Evolutionary conservation across 2,329 filamentous ascomycete species (phyloP).

Genomic region (Aspergillus versicolor): DNA sequence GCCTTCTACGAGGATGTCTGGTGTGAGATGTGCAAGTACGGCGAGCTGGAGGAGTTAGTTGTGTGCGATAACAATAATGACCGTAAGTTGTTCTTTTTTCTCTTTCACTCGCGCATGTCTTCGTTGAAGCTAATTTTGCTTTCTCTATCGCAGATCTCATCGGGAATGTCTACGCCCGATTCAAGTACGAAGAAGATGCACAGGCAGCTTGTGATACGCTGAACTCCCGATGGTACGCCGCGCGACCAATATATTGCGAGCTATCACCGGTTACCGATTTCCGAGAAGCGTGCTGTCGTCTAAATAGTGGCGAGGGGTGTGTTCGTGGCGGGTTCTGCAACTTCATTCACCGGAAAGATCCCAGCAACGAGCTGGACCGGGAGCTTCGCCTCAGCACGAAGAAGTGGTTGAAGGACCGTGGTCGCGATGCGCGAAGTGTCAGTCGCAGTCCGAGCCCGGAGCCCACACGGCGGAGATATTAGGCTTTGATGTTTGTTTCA

Average conservation of each 20-base stretch:
- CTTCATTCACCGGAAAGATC: constrained; percentile 98
- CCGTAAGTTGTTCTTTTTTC: constrained; percentile 54
- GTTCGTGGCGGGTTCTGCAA: constrained; percentile 97
- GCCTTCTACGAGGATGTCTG: constrained; percentile 99
- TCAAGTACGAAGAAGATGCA: constrained; percentile 98
- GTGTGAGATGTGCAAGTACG: constrained; percentile 99
- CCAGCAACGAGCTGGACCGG: constrained; percentile 79
- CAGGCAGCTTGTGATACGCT: constrained; percentile 91
- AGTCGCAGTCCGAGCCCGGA: constrained; percentile 84
- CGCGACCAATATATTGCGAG: constrained; percentile 96
- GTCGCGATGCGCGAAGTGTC: constrained; percentile 78
- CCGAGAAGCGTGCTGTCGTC: constrained; percentile 90
- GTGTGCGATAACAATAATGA: constrained; percentile 99
- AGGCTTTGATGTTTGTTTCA: constrained; percentile 26
- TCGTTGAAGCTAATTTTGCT: constrained; percentile 16
- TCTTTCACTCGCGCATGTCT: background rate
- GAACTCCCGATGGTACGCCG: constrained; percentile 95
- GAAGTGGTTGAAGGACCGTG: constrained; percentile 89
- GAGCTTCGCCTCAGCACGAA: constrained; percentile 87
- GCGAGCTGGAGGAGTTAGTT: constrained; percentile 94
- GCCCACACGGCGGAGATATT: constrained; percentile 71
- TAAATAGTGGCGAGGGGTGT: constrained; percentile 94
- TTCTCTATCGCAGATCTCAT: constrained; percentile 68
- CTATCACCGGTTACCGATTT: constrained; percentile 96
- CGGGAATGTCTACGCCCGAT: constrained; percentile 97